Base-by-base conservation (phyloP, 306 rosid genomes). In the Vachellia collinsii region DNA sequence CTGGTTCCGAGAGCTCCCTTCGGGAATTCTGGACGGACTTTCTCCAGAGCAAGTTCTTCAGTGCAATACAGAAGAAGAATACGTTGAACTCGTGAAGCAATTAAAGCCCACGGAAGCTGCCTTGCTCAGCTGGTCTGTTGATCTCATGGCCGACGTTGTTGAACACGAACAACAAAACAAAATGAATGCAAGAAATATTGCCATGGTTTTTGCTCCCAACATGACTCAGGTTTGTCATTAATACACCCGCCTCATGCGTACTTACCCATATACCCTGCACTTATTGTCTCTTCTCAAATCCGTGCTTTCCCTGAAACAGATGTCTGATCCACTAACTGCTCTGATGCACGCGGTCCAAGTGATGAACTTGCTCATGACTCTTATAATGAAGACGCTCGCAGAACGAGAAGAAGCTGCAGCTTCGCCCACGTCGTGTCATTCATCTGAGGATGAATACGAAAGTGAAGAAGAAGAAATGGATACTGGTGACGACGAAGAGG, bases 331-430 rank as follows among this genome's bases (percentile, higher is more conserved):
- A 47, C 87, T 93, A 84, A 95, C 97, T 38, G 99, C 99, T 68
- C 84, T 95, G 86, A 93, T 95, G 99, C 98, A 95, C 23, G 99
- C 99, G 39, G 99, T 95, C 82, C 99, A 95, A 89, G 99, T 95
- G 58, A 95, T 95, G 99, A 95, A 95, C 86, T 82, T 95, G 62
- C 98, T 95, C 80, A 95, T 90, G 86, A 93, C 96, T 63, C 87
- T 95, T 75, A 93, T 95, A 73, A 90, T 72, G 84, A 95, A 87
- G 87, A 88, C 92, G 29, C 87, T 93, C 22, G 80, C 91, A 74
- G 98, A 95, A 44, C 93, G 97, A 1, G 93, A 90, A 86, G 97
- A 93, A 80, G 90, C 84, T 25, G 81, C 87, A 0, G 90, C 81
- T 83, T 93, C 99, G 6, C 93, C 96, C 39, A 82, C 89, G 96